A percentile compares a stretch with the other conserved stretches of the same genome.
Evolutionary conservation across 108 stramenopile genomes (phyloP).

Genomic region (Skeletonema tropicum): DNA sequence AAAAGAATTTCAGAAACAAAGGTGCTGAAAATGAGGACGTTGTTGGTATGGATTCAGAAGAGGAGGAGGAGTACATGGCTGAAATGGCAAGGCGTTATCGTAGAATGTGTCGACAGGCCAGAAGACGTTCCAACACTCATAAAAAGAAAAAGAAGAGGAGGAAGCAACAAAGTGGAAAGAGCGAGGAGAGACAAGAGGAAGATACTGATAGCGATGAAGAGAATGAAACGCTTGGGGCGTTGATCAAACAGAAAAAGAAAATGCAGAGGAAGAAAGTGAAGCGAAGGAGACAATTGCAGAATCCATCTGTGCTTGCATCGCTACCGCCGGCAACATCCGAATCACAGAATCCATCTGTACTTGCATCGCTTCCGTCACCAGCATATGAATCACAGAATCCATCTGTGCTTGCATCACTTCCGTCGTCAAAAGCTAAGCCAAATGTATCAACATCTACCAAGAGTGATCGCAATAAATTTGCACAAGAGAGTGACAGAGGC

Average conservation of each 20-base stretch:
- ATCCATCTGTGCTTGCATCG: not conserved
- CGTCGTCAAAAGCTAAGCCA: not conserved
- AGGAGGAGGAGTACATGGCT: conserved; percentile 11
- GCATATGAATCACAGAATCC: not conserved
- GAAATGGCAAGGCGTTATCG: conserved; percentile 6
- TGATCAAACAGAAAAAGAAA: conserved; percentile 8
- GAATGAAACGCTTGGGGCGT: conserved; percentile 8
- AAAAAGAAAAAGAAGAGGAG: conserved; percentile 4
- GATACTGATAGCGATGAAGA: conserved; percentile 8
- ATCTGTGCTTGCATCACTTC: not conserved
- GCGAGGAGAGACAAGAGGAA: not conserved
- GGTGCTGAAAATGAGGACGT: conserved; percentile 3
- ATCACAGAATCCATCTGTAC: not conserved
- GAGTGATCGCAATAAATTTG: not conserved
- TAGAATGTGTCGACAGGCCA: conserved; percentile 1
- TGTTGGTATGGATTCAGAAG: conserved; percentile 20
- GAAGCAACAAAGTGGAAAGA: not conserved
- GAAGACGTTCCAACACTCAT: not conserved
- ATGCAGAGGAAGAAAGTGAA: not conserved
- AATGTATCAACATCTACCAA: not conserved
- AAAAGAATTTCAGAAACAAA: not conserved
- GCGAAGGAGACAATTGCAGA: not conserved
- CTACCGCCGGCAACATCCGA: not conserved
- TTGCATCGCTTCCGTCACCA: not conserved
- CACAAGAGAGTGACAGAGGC: not conserved